Evolutionary conservation across 2,329 filamentous ascomycete species (phyloP), one percentile per base, ranked within the genome.

Genomic region (Ceratocystis alfenasii): DNA sequence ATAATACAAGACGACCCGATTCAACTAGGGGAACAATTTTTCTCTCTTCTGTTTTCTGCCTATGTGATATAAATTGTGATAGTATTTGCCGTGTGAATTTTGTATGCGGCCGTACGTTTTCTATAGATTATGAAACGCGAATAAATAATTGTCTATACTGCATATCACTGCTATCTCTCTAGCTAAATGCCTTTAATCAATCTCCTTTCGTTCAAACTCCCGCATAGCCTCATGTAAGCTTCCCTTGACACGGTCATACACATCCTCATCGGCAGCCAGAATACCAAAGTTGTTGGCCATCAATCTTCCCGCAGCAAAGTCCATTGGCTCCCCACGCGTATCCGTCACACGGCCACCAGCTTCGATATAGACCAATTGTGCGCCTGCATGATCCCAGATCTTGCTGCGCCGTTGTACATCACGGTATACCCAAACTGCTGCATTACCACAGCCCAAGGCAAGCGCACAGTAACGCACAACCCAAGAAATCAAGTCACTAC

Each of bases 371-470:
- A 85, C 70, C 41, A 85, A 70, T 80, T 84, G 83, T 0, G 81
- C 82, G 1, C 82, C 82, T 0, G 82, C 81, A 66, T 85, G 82
- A 68, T 85, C 82, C 82, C 82, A 85, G 0, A 81, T 75, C 73
- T 85, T 84, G 8, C 77, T 82, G 10, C 75, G 74, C 0, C 81
- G 75, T 28, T 77, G 75, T 22, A 75, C 74, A 25, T 73, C 72
- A 68, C 78, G 79, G 73, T 84, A 85, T 8, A 83, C 78, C 81
- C 82, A 84, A 8, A 83, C 76, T 0, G 80, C 83, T 50, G 78
- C 75, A 72, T 83, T 81, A 8, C 77, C 81, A 3, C 80, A 72
- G 0, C 81, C 80, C 64, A 83, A 73, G 0, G 81, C 81, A 25
- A 84, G 74, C 1, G 74, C 74, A 0, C 78, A 78, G 80, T 81